Percentiles rank a stretch among this genome's conserved stretches.
Conservation (phyloP, 495 filamentous ascomycete species). For the Penicillium taxi region DNA sequence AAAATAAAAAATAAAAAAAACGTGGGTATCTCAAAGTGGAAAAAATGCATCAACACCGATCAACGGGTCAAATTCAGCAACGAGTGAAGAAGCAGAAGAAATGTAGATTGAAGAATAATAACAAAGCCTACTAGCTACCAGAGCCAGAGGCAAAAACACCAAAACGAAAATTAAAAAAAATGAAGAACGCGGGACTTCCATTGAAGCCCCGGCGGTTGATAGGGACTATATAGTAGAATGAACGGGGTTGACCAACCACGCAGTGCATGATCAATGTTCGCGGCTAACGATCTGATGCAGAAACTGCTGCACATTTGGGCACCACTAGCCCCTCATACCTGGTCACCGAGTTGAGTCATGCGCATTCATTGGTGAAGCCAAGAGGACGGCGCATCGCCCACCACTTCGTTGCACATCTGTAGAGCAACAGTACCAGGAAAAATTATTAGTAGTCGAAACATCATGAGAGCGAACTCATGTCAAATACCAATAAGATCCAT, state of each 20-base stretch:
- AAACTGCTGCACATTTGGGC: constrained; percentile 36
- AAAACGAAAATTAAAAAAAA: constrained; percentile 16
- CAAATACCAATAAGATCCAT: constrained; percentile 4
- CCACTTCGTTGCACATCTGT: background rate
- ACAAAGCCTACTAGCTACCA: constrained; percentile 28
- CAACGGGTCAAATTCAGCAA: constrained; percentile 24
- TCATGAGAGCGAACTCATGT: constrained; percentile 1
- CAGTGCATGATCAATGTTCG: constrained; percentile 14
- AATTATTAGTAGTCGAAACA: constrained; percentile 2
- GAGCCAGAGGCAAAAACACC: constrained; percentile 23
- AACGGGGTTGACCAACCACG: constrained; percentile 6
- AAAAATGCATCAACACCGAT: constrained; percentile 33
- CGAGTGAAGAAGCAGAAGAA: constrained; percentile 8
- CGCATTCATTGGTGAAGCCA: constrained; percentile 1
- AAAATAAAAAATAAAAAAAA: too few species aligned
- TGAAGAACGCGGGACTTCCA: constrained; percentile 18
- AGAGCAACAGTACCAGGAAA: constrained; percentile 1
- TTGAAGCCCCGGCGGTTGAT: constrained; percentile 7
- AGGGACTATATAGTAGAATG: constrained; percentile 20
- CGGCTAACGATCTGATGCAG: constrained; percentile 16
- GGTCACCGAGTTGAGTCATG: constrained; percentile 1
- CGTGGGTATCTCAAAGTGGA: constrained; percentile 28
- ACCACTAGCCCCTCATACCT: constrained; percentile 17
- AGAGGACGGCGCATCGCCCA: constrained; percentile 18
- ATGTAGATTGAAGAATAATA: constrained; percentile 13